A percentile compares a stretch with the other conserved stretches of the same genome.
These are phyloP conservation scores for Pseudoscleropodium purum DNA, from an alignment of 225 moss, liverwort and hornwort species.

Conservation along the genomic window DNA sequence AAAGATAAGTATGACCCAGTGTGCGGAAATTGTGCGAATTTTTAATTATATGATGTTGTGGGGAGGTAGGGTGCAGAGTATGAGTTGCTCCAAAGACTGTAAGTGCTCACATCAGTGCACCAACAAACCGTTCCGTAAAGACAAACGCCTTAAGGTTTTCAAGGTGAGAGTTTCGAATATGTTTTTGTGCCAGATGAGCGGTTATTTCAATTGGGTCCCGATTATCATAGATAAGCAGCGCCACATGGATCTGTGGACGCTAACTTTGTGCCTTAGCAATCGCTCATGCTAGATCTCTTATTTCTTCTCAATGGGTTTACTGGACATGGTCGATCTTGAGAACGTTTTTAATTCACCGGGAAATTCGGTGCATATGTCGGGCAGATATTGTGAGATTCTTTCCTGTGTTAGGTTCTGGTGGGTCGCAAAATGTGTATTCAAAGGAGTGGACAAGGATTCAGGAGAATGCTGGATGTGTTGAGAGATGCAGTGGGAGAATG, in stretches of 20 bases:
- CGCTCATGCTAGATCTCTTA: not conserved
- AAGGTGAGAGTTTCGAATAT: slow-evolving; percentile 34
- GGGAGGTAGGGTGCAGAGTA: slow-evolving; percentile 64
- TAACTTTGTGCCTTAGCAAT: not conserved
- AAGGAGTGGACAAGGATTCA: not conserved
- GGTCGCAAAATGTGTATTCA: not conserved
- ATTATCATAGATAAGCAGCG: not conserved
- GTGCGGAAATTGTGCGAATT: not conserved
- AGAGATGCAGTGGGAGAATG: not conserved
- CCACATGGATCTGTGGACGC: not conserved
- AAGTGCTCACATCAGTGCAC: slow-evolving; percentile 54
- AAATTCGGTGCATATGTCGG: not conserved
- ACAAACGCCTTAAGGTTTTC: slow-evolving; percentile 65
- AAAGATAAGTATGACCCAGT: not conserved
- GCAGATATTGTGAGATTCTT: not conserved
- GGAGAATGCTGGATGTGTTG: not conserved
- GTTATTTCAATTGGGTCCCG: not conserved
- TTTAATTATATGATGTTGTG: not conserved
- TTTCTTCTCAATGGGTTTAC: not conserved
- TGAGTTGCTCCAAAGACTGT: slow-evolving; percentile 87
- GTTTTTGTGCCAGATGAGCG: not conserved
- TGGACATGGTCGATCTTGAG: not conserved
- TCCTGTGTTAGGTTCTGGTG: not conserved
- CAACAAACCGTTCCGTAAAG: slow-evolving; percentile 75
- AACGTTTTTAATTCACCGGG: not conserved